Evolutionary conservation across 139 green algal genomes (phyloP).

Genomic region (Picochlorum sp.): DNA sequence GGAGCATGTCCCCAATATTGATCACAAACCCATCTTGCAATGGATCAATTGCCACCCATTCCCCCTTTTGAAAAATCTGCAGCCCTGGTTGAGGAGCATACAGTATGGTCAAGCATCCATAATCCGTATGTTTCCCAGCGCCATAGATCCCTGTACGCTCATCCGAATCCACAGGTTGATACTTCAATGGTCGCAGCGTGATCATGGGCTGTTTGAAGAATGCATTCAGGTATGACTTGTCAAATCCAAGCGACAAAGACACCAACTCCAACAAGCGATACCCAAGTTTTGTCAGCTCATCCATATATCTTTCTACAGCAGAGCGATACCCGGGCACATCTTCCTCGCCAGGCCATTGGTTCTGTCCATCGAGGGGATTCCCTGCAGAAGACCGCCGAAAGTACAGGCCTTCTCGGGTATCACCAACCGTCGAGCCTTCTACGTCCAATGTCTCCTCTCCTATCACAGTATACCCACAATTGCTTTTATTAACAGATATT

Average conservation of each 20-base stretch:
- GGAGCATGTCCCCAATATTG: conserved; percentile 92
- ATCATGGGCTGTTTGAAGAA: conserved; percentile 67
- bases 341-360: conserved; percentile 70
- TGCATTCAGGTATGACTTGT: conserved; percentile 51
- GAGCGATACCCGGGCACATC: conserved; percentile 46
- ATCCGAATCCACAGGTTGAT: conserved; percentile 27
- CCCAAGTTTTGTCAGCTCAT: conserved; percentile 30
- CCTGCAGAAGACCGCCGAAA: conserved; percentile 57
- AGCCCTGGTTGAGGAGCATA: conserved; percentile 54
- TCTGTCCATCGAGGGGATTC: conserved; percentile 81
- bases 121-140: conserved; percentile 82
- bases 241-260: conserved; percentile 60
- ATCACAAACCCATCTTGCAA: conserved; percentile 64
- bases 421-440: conserved; percentile 39
- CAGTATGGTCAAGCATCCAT: conserved; percentile 91
- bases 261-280: conserved; percentile 67
- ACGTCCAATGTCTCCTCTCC: conserved; percentile 83
- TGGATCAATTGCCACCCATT: conserved; percentile 59
- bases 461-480: conserved; percentile 43
- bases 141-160: conserved; percentile 18
- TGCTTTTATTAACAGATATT: conserved; percentile 56
- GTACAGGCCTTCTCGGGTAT: conserved; percentile 88
- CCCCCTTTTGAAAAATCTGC: conserved; percentile 15
- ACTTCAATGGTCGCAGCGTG: conserved; percentile 80
- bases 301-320: conserved; percentile 46